A percentile compares a stretch with the other conserved stretches of the same genome.
Conservation (phyloP, 2,329 filamentous ascomycete species). For the Aurifilum marmelostoma region DNA sequence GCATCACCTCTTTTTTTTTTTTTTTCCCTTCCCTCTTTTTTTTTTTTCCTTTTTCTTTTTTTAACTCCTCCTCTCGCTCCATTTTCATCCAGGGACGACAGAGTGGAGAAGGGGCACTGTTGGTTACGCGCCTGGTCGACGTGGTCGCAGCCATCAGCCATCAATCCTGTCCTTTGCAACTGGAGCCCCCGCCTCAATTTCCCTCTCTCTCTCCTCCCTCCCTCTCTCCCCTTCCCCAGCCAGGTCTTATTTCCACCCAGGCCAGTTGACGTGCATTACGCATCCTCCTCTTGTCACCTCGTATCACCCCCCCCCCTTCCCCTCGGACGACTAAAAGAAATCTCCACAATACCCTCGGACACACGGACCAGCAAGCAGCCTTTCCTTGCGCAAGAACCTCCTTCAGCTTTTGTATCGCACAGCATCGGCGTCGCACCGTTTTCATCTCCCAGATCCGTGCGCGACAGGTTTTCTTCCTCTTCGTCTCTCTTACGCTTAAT, state of each 20-base stretch:
- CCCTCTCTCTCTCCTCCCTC: neutral
- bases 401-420: neutral
- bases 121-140: neutral
- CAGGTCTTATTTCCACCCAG: slow-evolving; percentile 11
- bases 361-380: slow-evolving; percentile 24
- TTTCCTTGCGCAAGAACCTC: slow-evolving; percentile 10
- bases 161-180: neutral
- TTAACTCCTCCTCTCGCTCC: too few species aligned
- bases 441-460: slow-evolving; percentile 3
- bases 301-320: slow-evolving; percentile 5
- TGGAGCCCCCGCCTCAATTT: neutral
- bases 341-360: slow-evolving; percentile 11
- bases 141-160: slow-evolving; percentile 2
- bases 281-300: slow-evolving; percentile 21
- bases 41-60: neutral
- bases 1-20: neutral
- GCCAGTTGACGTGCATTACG: slow-evolving; percentile 28
- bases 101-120: neutral
- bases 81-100: neutral
- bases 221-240: slow-evolving; percentile 5
- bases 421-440: slow-evolving; percentile 7
- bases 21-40: too few species aligned
- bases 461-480: neutral
- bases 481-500: neutral
- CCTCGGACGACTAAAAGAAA: too few species aligned